phyloP scores from a whole-genome alignment of 345 rosid species.

The Sisymbrium irio region DNA sequence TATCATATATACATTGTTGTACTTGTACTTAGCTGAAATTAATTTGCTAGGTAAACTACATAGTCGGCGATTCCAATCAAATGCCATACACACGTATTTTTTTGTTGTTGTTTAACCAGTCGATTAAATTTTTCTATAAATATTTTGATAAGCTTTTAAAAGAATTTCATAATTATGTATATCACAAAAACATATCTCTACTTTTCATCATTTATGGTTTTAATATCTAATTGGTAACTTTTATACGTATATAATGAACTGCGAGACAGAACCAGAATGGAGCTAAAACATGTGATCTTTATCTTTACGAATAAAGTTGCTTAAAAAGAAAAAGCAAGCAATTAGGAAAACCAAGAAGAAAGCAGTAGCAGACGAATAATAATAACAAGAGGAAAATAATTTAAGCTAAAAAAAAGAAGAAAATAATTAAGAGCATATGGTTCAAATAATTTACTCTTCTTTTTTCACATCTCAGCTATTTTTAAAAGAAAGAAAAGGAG shows the following conservation, averaged over 20 bases:
- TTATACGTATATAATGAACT: not conserved
- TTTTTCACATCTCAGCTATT: conserved; percentile 12
- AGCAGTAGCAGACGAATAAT: conserved; percentile 19
- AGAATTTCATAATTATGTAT: not conserved
- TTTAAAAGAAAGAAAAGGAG: not conserved
- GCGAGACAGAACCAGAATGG: conserved; percentile 25
- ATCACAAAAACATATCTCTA: conserved; percentile 1
- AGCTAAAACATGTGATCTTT: conserved; percentile 39
- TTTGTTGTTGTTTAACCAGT: not conserved
- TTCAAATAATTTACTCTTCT: not conserved
- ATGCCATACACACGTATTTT: not conserved
- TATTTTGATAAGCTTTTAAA: not conserved
- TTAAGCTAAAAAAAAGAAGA: too few species aligned
- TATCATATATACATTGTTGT: not conserved
- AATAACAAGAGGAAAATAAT: not conserved
- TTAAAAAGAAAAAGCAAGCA: conserved; percentile 29
- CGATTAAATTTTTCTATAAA: not conserved
- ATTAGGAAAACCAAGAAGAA: conserved; percentile 24
- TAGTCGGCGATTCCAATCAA: not conserved
- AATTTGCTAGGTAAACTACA: not conserved
- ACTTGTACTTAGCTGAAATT: not conserved
- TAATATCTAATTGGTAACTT: not conserved
- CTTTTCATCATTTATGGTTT: not conserved
- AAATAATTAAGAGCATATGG: conserved; percentile 25
- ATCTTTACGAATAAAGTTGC: conserved; percentile 38